A percentile compares a stretch with the other conserved stretches of the same genome.
Conservation (phyloP, 2,329 filamentous ascomycete species). For the Ascocoryne sarcoides region DNA sequence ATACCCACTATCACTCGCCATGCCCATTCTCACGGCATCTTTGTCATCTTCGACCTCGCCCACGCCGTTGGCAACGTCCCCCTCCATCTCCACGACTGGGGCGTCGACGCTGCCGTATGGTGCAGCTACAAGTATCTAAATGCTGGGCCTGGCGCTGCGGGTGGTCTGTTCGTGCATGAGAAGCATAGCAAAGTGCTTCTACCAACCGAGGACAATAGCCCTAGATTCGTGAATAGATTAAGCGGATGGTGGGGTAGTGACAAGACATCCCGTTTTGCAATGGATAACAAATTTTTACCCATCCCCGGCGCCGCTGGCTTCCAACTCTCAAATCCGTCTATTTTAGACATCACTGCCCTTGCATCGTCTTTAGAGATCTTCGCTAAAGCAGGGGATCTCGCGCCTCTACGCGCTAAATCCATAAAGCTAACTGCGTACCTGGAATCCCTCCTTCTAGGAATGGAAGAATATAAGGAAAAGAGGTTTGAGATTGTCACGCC, state of each 20-base stretch:
- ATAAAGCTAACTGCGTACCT: conserved; percentile 59
- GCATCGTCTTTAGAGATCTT: conserved; percentile 65
- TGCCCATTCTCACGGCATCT: conserved; percentile 57
- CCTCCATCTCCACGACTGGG: conserved; percentile 64
- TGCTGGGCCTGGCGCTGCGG: conserved; percentile 65
- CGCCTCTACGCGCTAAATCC: conserved; percentile 55
- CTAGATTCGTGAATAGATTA: conserved; percentile 44
- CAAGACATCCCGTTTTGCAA: conserved; percentile 60
- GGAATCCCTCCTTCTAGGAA: conserved; percentile 45
- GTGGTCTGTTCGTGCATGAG: conserved; percentile 65
- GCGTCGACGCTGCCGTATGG: conserved; percentile 72
- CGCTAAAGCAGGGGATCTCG: conserved; percentile 51
- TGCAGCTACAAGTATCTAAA: conserved; percentile 82
- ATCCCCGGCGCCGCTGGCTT: conserved; percentile 67
- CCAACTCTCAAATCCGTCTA: conserved; percentile 67
- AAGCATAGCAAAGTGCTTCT: conserved; percentile 28
- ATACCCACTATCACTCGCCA: conserved; percentile 63
- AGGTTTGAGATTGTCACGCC: conserved; percentile 58
- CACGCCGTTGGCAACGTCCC: conserved; percentile 73
- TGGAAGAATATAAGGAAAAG: conserved; percentile 23
- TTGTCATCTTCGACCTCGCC: conserved; percentile 72
- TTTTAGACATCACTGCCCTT: conserved; percentile 64
- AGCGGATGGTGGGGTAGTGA: conserved; percentile 78
- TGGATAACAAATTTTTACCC: conserved; percentile 66
- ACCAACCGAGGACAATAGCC: conserved; percentile 16